Evolutionary conservation across 225 moss, liverwort and hornwort genomes (phyloP).

Genomic region (Rhytidiadelphus loreus): DNA sequence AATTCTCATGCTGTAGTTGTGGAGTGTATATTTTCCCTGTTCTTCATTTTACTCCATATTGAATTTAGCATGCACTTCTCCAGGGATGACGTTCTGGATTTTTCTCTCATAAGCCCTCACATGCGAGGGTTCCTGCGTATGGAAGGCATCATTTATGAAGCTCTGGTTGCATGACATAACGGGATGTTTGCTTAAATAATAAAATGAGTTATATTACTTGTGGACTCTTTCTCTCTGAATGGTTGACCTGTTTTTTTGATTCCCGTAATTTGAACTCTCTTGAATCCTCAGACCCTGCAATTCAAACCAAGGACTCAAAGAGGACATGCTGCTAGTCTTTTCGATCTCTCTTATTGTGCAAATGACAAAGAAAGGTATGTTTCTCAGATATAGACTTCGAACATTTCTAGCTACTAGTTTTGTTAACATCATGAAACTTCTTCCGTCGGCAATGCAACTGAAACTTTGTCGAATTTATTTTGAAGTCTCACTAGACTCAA

Average conservation of each 20-base stretch:
- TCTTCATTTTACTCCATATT: neutral
- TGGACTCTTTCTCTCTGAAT: neutral
- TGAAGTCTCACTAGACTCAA: neutral
- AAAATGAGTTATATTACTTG: neutral
- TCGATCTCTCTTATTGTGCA: slow-evolving; percentile 61
- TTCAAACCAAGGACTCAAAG: slow-evolving; percentile 17
- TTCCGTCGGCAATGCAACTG: neutral
- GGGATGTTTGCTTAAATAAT: neutral
- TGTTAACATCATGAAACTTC: neutral
- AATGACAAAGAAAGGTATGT: slow-evolving; percentile 52
- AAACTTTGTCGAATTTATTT: neutral
- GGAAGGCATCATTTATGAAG: neutral
- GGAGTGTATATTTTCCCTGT: neutral
- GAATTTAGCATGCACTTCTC: neutral
- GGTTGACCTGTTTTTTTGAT: neutral
- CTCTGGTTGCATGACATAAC: neutral
- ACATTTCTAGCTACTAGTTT: neutral
- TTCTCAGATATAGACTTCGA: neutral
- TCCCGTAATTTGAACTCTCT: neutral
- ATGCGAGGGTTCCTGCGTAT: neutral
- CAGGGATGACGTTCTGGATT: neutral
- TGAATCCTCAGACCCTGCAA: slow-evolving; percentile 12
- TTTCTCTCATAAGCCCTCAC: neutral
- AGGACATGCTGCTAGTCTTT: slow-evolving; percentile 40
- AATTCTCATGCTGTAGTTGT: neutral